Evolutionary conservation across 2,329 filamentous ascomycete species (phyloP), one percentile per base, ranked within the genome.

Genomic region (Scytalidium sp.): DNA sequence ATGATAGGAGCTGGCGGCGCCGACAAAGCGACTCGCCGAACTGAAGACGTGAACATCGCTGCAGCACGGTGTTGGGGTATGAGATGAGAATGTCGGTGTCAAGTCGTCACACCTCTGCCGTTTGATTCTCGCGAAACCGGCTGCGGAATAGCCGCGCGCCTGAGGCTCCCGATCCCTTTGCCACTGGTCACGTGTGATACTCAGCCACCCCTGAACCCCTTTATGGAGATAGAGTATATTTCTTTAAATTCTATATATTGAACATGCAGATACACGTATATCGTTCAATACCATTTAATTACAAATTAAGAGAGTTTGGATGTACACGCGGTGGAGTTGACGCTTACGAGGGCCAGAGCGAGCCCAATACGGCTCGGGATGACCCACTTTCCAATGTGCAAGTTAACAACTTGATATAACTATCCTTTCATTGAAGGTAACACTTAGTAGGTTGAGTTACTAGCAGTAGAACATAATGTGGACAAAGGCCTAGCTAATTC

Each of bases 21-120:
- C 50, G 56, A 53, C 3, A 56, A 56, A 43, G 56, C 63, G 49
- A 56, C 62, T 47, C 63, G 60, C 54, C 64, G 57, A 27, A 64
- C 57, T 27, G 65, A 66, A 32, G 63, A 63, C 21, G 63, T 63
- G 54, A 67, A 64, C 65, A 67, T 67, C 47, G 44, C 62, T 60
- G 52, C 42, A 55, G 52, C 39, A 40, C 40, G 40, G 23, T 41
- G 43, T 47, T 22, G 20, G 45, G 15, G 32, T 15, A 17, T 41
- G 36, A n/a, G 17, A n/a, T 39, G 41, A 27, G 42, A 41, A 45
- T 29, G 45, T 53, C 40, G 41, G n/a, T 25, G 39, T 25, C 13
- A 15, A 36, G 32, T 36, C 32, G 32, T 36, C 32, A 36, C 32
- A 36, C 43, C 23, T 20, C 19, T 45, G 50, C 43, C 27, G 20